Conservation (phyloP, 1,284 basidiomycete genomes). For the Tilletia caries region DNA sequence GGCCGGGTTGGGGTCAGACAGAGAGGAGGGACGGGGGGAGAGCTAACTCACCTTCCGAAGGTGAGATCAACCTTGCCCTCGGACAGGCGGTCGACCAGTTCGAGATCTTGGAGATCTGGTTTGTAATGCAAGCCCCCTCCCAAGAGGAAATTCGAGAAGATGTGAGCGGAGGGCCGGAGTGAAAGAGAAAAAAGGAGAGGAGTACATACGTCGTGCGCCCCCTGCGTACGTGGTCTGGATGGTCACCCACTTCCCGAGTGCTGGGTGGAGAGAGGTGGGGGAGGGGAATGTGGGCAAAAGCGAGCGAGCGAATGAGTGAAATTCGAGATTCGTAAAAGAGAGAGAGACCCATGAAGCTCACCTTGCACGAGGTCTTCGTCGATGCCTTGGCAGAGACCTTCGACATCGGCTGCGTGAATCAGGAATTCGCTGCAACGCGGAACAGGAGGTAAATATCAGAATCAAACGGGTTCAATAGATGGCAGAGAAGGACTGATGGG, state of each 20-base stretch:
- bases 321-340: neutral
- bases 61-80: conserved; percentile 87
- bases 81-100: conserved; percentile 76
- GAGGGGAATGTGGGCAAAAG: neutral
- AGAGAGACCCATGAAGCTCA: conserved; percentile 54
- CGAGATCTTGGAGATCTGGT: conserved; percentile 80
- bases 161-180: conserved; percentile 19
- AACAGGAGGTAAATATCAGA: conserved; percentile 5
- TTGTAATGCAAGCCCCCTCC: too few species aligned
- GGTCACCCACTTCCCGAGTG: conserved; percentile 81
- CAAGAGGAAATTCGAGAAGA: neutral
- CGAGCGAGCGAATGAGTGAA: neutral
- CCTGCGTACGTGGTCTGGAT: conserved; percentile 97
- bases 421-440: conserved; percentile 73
- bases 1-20: too few species aligned
- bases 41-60: conserved; percentile 78
- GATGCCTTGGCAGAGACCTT: conserved; percentile 93
- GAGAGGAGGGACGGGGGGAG: neutral
- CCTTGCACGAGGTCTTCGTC: conserved; percentile 83
- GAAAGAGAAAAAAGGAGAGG: too few species aligned
- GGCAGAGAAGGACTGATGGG: neutral
- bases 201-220: conserved; percentile 74
- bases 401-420: conserved; percentile 95
- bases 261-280: conserved; percentile 56
- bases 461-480: conserved; percentile 1